Conservation (phyloP, 495 filamentous ascomycete species). For the Apiosordaria backusii region DNA sequence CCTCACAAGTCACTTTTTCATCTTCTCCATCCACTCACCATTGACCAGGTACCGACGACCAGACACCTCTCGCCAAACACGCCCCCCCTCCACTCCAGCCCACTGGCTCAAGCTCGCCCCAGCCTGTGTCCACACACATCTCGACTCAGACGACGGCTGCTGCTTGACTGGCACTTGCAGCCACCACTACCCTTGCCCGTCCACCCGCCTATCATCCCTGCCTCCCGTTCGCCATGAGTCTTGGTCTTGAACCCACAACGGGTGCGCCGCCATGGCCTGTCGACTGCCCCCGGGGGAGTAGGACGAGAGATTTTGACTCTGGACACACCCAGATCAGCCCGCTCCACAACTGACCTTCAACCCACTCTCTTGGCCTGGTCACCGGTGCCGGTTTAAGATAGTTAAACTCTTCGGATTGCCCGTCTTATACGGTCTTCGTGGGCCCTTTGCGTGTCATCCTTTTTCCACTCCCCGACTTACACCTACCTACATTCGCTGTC, state of each 20-base stretch:
- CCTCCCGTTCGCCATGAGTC: slow-evolving; percentile 18
- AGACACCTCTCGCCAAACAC: neutral
- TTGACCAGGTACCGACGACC: neutral
- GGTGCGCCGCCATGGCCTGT: slow-evolving; percentile 15
- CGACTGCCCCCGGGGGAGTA: slow-evolving; percentile 1
- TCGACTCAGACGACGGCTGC: neutral
- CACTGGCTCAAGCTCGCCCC: slow-evolving; percentile 10
- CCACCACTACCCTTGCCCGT: slow-evolving; percentile 15
- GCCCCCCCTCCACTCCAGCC: slow-evolving; percentile 13
- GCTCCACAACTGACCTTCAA: slow-evolving; percentile 11
- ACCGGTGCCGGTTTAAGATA: slow-evolving; percentile 15
- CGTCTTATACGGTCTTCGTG: neutral
- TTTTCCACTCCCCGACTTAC: slow-evolving; percentile 14
- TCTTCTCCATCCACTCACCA: slow-evolving; percentile 3
- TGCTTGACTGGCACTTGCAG: neutral
- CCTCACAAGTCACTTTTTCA: neutral
- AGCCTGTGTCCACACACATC: neutral
- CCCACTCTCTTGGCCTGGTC: slow-evolving; percentile 6
- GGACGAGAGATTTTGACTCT: slow-evolving; percentile 10
- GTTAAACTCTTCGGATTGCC: slow-evolving; percentile 16
- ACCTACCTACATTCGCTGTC: slow-evolving; percentile 3
- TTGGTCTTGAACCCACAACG: slow-evolving; percentile 4
- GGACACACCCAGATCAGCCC: slow-evolving; percentile 14
- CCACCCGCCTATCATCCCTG: neutral
- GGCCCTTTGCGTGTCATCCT: slow-evolving; percentile 20